Conservation (phyloP, 1,284 basidiomycete genomes). For the Paramarasmius palmivorus region DNA sequence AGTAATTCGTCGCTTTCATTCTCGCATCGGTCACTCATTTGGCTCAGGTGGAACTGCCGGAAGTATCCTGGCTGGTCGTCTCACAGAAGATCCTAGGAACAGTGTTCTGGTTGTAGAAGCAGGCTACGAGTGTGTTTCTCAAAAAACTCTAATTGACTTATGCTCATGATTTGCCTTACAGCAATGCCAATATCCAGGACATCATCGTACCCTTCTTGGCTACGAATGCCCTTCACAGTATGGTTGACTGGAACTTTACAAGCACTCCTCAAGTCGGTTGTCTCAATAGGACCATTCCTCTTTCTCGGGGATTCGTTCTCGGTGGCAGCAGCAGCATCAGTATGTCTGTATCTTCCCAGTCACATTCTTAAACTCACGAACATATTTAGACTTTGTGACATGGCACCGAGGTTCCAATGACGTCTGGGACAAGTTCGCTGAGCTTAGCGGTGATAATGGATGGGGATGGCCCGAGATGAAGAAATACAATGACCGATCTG, state of each 20-base stretch:
- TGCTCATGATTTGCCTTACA: not conserved
- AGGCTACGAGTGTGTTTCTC: not conserved
- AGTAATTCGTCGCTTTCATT: not conserved
- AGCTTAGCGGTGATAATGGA: slow-evolving; percentile 22
- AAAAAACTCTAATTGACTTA: not conserved
- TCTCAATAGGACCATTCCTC: slow-evolving; percentile 1
- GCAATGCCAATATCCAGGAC: not conserved
- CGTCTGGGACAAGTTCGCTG: slow-evolving; percentile 25
- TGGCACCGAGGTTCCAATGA: slow-evolving; percentile 30
- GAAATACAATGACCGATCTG: slow-evolving; percentile 21
- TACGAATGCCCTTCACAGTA: not conserved
- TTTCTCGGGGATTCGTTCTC: not conserved
- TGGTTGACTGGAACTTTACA: slow-evolving; percentile 8
- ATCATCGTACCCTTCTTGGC: slow-evolving; percentile 1
- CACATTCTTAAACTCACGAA: not conserved
- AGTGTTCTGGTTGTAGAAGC: slow-evolving; percentile 7
- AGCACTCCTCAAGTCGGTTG: not conserved
- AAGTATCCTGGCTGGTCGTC: slow-evolving; percentile 6
- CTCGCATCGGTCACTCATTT: not conserved
- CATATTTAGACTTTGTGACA: slow-evolving; percentile 23
- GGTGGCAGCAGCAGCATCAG: slow-evolving; percentile 5
- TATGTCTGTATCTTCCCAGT: not conserved
- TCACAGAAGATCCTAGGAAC: slow-evolving; percentile 3
- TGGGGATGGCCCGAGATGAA: slow-evolving; percentile 28
- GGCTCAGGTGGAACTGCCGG: slow-evolving; percentile 9